Conservation (phyloP, 2,329 filamentous ascomycete genomes). For the Ambrosiella cleistominuta region DNA sequence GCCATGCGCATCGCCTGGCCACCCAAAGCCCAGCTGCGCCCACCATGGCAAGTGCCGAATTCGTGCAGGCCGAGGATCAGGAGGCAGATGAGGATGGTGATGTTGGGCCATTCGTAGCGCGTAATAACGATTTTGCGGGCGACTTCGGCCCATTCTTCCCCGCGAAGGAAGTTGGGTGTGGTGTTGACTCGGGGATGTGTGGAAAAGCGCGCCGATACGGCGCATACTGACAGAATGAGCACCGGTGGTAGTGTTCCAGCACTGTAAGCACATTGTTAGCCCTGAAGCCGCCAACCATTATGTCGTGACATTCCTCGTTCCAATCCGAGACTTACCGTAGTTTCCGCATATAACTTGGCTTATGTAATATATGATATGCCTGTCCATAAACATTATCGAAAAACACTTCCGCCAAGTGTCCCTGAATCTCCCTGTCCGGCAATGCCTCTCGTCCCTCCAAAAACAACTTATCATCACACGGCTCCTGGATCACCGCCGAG, state of each 20-base stretch:
- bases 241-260: conserved; percentile 72
- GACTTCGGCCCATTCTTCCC: conserved; percentile 75
- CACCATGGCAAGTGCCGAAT: conserved; percentile 92
- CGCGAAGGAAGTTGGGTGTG: conserved; percentile 63
- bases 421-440: conserved; percentile 72
- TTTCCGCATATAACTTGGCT: conserved; percentile 90
- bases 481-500: conserved; percentile 29
- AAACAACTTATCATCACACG: conserved; percentile 59
- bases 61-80: conserved; percentile 81
- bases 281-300: neutral
- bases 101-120: conserved; percentile 86
- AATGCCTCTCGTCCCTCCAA: conserved; percentile 69
- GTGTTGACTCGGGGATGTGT: conserved; percentile 65
- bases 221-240: conserved; percentile 81
- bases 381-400: conserved; percentile 95
- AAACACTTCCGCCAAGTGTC: conserved; percentile 84
- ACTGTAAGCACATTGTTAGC: conserved; percentile 24
- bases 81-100: conserved; percentile 84
- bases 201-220: conserved; percentile 87
- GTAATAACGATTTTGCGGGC: conserved; percentile 77
- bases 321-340: conserved; percentile 35
- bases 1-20: conserved; percentile 95
- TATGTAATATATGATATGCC: conserved; percentile 84
- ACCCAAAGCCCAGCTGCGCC: conserved; percentile 86
- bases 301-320: neutral